Base-by-base conservation (phyloP, 2,329 filamentous ascomycete species). In the Arthrobotrys iridis region DNA sequence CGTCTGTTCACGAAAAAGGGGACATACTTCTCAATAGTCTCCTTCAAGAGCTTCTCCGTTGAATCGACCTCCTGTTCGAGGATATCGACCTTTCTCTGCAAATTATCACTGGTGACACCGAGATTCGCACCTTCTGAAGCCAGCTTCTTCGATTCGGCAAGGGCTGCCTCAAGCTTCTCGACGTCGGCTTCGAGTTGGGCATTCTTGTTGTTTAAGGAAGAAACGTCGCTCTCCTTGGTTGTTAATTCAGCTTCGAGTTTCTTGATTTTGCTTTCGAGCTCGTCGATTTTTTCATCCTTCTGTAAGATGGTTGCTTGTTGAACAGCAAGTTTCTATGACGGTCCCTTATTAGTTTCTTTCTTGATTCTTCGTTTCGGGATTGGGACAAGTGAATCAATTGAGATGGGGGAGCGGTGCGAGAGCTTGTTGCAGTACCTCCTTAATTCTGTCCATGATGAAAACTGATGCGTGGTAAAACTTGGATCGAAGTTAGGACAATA, bases 41-140 rank as follows among this genome's bases (percentile, higher is more conserved):
- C 95, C 82, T 94, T 91, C 82, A 98, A 87, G 79, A 92, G 96
- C 90, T 93, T 95, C 85, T 98, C 95, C 80, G 93, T 93, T 83
- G 94, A 89, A 86, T 99, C 95, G 80, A 93, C 93, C 86, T 99
- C 95, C 85, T 98, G 94, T 86, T 99, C 95, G 80, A 99, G 90
- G 79, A 99, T 87, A 86, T 97, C 93, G 82, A 98, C 87, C 86
- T 93, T 92, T 85, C 95, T 89, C 86, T 93, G 91, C 79, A 99
- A 87, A 80, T 90, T 88, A 86, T 99, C 95, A 84, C 94, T 95
- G 85, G 96, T 92, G 82, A 90, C 92, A 82, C 92, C 91, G 82
- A 93, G 89, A 85, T 92, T 87, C 83, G 89, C 85, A 82, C 91
- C 91, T 84, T 94, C 91, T 82, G 91, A 91, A 82, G 92, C 92